A percentile compares a stretch with the other conserved stretches of the same genome.
Evolutionary conservation across 345 rosid genomes (phyloP).

Genomic region (Pseudoturritis turrita): DNA sequence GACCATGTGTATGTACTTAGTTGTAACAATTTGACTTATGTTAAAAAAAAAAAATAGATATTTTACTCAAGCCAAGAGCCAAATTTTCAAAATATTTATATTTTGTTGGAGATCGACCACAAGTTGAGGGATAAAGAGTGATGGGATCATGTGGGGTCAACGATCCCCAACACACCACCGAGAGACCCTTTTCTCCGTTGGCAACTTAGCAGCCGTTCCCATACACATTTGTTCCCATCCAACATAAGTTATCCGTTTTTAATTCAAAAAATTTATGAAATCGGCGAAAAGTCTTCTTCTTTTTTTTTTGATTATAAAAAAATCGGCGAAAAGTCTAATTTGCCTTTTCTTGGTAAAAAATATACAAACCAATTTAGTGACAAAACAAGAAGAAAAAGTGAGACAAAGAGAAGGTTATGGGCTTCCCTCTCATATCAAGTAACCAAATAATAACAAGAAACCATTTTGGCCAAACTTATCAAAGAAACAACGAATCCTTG

Average conservation of each 20-base stretch:
- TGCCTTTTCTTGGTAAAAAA: neutral
- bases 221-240: conserved; percentile 4
- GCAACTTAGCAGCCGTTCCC: conserved; percentile 17
- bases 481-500: conserved; percentile 26
- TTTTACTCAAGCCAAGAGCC: conserved; percentile 7
- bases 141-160: conserved; percentile 29
- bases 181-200: conserved; percentile 1
- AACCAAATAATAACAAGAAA: conserved; percentile 24
- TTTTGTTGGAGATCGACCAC: conserved; percentile 3
- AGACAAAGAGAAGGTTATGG: neutral
- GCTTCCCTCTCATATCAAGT: conserved; percentile 9
- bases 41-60: neutral
- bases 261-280: neutral
- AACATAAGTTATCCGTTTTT: neutral
- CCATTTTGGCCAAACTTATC: conserved; percentile 23
- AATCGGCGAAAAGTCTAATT: neutral
- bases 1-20: conserved; percentile 9
- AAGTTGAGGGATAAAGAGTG: conserved; percentile 14
- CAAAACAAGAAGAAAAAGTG: neutral
- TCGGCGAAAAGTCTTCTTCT: no score
- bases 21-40: conserved; percentile 18
- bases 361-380: neutral
- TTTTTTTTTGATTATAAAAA: no score
- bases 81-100: neutral
- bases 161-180: conserved; percentile 6